Conservation (phyloP, 176 grass and related monocot species). For the Eragrostis nindensis region DNA sequence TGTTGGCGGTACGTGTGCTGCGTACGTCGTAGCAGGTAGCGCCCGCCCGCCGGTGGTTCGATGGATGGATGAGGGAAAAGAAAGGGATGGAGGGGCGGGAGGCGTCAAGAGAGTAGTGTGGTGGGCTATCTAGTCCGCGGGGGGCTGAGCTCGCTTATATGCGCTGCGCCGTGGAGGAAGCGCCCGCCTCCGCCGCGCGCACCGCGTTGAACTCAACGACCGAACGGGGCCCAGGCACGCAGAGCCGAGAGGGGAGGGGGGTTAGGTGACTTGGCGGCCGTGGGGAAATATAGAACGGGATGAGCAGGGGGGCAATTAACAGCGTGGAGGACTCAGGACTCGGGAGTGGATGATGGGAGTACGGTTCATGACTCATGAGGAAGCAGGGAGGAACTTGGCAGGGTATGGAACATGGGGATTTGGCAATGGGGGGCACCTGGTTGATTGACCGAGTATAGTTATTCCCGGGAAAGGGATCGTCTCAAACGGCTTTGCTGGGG, state of each 20-base stretch:
- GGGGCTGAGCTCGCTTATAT: slow-evolving; percentile 36
- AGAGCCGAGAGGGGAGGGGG: neutral
- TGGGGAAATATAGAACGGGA: too few relatives aligned
- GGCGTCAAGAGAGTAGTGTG: neutral
- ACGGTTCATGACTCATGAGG: too few relatives aligned
- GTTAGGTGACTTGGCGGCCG: slow-evolving; percentile 30
- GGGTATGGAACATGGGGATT: too few relatives aligned
- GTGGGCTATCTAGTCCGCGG: slow-evolving; percentile 50
- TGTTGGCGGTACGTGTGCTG: neutral
- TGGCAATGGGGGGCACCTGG: too few relatives aligned
- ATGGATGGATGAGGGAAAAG: neutral
- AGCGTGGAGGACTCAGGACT: too few relatives aligned
- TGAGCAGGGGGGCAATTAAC: too few relatives aligned
- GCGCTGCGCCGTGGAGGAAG: neutral
- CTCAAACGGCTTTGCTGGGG: too few relatives aligned
- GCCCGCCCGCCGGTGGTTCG: slow-evolving; percentile 29
- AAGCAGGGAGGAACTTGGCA: too few relatives aligned
- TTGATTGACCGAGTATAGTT: too few relatives aligned
- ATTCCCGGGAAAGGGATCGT: too few relatives aligned
- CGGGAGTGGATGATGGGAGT: too few relatives aligned
- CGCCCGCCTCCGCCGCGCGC: neutral
- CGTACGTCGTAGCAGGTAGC: neutral
- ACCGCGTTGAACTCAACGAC: slow-evolving; percentile 18
- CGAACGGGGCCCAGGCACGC: too few relatives aligned
- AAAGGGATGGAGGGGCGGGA: neutral